Evolutionary conservation across 2,329 filamentous ascomycete species (phyloP), one percentile per base, ranked within the genome.

Genomic region (Pseudogymnoascus verrucosus): DNA sequence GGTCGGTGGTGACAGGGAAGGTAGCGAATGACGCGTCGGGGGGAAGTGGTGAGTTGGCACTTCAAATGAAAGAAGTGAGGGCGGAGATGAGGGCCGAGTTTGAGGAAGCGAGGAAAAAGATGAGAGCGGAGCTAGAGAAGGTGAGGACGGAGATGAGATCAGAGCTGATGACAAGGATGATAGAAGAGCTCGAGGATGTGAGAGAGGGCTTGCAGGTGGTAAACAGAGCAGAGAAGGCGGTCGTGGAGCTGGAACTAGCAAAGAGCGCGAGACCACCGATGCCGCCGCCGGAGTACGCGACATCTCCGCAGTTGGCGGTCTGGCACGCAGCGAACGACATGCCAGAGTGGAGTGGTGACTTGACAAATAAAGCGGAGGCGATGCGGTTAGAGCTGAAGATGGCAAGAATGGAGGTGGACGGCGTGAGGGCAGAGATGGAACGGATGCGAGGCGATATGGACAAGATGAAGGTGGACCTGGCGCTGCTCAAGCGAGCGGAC

Each of bases 41-140:
- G 23, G 12, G 23, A 23, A 10, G 14, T 51, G 44, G 6, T 51
- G 14, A 26, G 21, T 51, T 28, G 44, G 44, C 7, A 51, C 21
- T 51, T n/a, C 14, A 28, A 28, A 51, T 51, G 44, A 23, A 28
- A 23, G 82, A 86, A 68, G 78, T 79, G 16, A 89, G 87, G 40
- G 87, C 85, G 74, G 81, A 80, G 28, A 88, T 89, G 86, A 84
- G 84, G 71, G 84, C 87, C 60, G 86, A 81, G 69, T 75, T 89
- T 60, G 87, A 87, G 28, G 78, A 87, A 64, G 82, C 84, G 21
- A 51, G 23, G 44, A 12, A 51, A 5, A 51, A 51, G 44, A 28
- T 51, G 44, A 51, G 44, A 51, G 21, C 12, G 5, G 44, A 26
- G 23, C 23, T 51, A 28, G 21, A 51, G 12, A 26, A 8, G 21